A percentile compares a stretch with the other conserved stretches of the same genome.
Conservation (phyloP, 768 basidiomycete species). For the Boletus vinaceobasis region DNA sequence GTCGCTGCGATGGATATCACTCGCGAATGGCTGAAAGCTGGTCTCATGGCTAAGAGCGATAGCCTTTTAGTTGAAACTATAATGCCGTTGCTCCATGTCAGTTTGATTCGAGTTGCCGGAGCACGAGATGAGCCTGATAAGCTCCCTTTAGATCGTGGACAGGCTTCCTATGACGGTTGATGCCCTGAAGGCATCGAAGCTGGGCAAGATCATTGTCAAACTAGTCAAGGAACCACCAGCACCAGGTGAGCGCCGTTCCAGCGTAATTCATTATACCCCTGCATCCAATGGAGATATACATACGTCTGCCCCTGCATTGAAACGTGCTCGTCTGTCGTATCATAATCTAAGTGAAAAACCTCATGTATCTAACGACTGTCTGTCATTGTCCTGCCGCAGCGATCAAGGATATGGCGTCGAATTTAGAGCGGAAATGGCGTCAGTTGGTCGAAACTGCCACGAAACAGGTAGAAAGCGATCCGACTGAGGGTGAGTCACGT, state of each 20-base stretch:
- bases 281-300: conserved; percentile 28
- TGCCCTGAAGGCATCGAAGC: conserved; percentile 63
- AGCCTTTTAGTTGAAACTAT: conserved; percentile 63
- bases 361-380: conserved; percentile 67
- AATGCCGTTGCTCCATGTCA: conserved; percentile 85
- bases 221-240: conserved; percentile 72
- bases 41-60: conserved; percentile 54
- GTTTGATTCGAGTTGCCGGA: conserved; percentile 33
- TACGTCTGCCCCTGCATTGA: conserved; percentile 26
- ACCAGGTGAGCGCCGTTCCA: conserved; percentile 63
- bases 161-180: conserved; percentile 74
- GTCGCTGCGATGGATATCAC: conserved; percentile 70
- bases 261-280: conserved; percentile 13
- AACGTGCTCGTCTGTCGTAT: conserved; percentile 32
- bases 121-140: conserved; percentile 18
- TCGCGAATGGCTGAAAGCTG: conserved; percentile 78
- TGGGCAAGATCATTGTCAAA: conserved; percentile 77
- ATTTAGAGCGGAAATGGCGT: conserved; percentile 83
- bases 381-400: conserved; percentile 51
- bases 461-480: conserved; percentile 41
- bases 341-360: conserved; percentile 31
- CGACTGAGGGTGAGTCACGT: conserved; percentile 72
- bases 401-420: conserved; percentile 91
- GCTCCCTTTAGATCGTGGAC: conserved; percentile 60
- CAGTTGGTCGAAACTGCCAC: conserved; percentile 53